Evolutionary conservation across 176 grass and related monocot species (phyloP).

Genomic region (Carex pumila): DNA sequence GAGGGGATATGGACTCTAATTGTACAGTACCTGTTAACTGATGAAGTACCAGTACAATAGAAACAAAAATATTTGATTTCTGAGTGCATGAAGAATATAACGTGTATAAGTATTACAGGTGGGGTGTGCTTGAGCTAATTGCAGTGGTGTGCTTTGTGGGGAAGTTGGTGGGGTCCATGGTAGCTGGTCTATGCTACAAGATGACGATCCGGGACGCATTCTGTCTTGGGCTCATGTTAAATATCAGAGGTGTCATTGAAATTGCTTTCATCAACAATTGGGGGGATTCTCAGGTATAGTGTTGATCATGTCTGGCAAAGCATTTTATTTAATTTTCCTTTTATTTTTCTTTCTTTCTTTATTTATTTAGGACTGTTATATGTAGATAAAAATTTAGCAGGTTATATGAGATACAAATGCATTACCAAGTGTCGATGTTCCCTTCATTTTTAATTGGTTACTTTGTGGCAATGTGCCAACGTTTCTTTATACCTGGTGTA

Average conservation of each 20-base stretch:
- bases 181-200: slow-evolving; percentile 41
- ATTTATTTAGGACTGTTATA: not conserved
- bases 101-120: slow-evolving; percentile 14
- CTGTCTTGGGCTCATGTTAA: slow-evolving; percentile 56
- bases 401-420: slow-evolving; percentile 1
- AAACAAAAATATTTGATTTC: not conserved
- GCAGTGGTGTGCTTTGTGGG: slow-evolving; percentile 44
- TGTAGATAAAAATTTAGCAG: not conserved
- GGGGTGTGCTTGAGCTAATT: slow-evolving; percentile 55
- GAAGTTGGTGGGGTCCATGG: slow-evolving; percentile 53
- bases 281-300: slow-evolving; percentile 43
- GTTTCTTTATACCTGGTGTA: not conserved
- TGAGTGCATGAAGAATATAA: not conserved
- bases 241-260: slow-evolving; percentile 65
- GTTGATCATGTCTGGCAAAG: not conserved
- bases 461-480: not conserved
- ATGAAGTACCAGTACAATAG: not conserved
- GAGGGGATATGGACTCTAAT: not conserved
- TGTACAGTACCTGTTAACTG: not conserved
- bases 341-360: not conserved
- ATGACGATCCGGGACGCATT: slow-evolving; percentile 46
- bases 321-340: not conserved
- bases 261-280: slow-evolving; percentile 67
- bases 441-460: not conserved
- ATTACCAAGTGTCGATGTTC: not conserved